Base-by-base conservation (phyloP, 257 asterid species). In the Vinca minor region DNA sequence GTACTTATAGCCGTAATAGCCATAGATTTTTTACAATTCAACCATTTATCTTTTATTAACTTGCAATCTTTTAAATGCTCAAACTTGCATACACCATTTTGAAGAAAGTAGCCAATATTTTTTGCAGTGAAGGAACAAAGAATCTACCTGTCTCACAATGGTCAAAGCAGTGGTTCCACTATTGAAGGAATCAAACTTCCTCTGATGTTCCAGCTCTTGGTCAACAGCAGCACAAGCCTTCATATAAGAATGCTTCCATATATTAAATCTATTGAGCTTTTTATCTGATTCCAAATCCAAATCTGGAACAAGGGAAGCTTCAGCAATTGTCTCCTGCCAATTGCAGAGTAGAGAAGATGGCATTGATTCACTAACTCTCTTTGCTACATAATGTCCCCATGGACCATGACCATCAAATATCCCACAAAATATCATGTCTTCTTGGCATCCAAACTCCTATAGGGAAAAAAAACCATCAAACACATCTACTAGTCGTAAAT, bases 381-480 rank as follows among this genome's bases (percentile, higher is more conserved):
- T 92, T 5, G 98, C 83, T 78, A 92, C 96, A 74, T 72, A 83
- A 81, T 92, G 94, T 35, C 98, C 98, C 98, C 98, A 92, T 18
- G 87, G 89, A 47, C 98, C 98, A 63, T 92, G 98, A 41, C 98
- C 98, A 21, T 92, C 98, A 66, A 92, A 92, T 75, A 92, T 79
- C 74, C 99, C 99, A 73, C 99, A 93, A 64, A 89, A 93, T 20
- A 81, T 64, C 97, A 87, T 89, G 58, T 89, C 99, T 58, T 84
- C 84, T 83, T 93, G 97, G 75, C 97, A 84, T 54, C 97, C 99
- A 80, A 89, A 89, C 42, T 87, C 95, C 98, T 89, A 56, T 46
- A 41, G 49, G n/a, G n/a, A 48, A 59, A 14, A 14, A 7, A 34
- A 14, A 11, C 7, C 41, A 62, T 41, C 0, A 2, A 48, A 21